Base-by-base conservation (phyloP, 108 stramenopile species). In the Skeletonema grethae region DNA sequence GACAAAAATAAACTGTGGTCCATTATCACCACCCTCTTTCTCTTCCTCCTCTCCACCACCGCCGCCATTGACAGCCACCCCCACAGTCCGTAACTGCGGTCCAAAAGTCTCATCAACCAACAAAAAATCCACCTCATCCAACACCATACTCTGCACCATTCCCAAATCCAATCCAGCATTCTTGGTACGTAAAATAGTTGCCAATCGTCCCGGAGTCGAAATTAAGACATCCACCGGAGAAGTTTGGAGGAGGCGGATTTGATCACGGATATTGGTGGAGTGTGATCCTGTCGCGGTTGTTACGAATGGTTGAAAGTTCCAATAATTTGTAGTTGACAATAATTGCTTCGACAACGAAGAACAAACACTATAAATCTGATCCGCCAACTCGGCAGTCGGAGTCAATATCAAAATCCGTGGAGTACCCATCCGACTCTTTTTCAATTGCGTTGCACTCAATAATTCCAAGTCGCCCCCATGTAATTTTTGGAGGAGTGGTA, bases 81-180 rank as follows among this genome's bases (percentile, higher is more conserved):
- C 95, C 28, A 97, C 88, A 32, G 96, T 92, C 0, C 88, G 76
- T 41, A 97, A 73, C 74, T 96, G 93, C 29, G 90, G 90, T 15
- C 93, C 92, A 85, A 97, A 97, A 0, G 95, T 95, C 15, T 87
- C 84, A 75, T 92, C 90, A 24, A 94, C 82, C 87, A 96, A 73
- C 41, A 98, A 72, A 57, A 97, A 87, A 79, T 98, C 98, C 30
- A 97, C 97, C 85, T 98, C 97, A 76, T 97, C 97, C 70, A 96
- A 67, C 1, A 98, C 96, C 20, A 97, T 68, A 43, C 79, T 61
- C 46, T 87, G 85, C 15, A 94, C 67, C 24, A 76, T 69, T 22
- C 70, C 77, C 59, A 94, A 45, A 77, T 91, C 88, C 65, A 91
- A 69, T 50, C 87, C 87, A 12, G 93, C 70, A 80, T 89, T 84